phyloP scores from a whole-genome alignment of 345 rosid species.

The Hypericum androsaemum region DNA sequence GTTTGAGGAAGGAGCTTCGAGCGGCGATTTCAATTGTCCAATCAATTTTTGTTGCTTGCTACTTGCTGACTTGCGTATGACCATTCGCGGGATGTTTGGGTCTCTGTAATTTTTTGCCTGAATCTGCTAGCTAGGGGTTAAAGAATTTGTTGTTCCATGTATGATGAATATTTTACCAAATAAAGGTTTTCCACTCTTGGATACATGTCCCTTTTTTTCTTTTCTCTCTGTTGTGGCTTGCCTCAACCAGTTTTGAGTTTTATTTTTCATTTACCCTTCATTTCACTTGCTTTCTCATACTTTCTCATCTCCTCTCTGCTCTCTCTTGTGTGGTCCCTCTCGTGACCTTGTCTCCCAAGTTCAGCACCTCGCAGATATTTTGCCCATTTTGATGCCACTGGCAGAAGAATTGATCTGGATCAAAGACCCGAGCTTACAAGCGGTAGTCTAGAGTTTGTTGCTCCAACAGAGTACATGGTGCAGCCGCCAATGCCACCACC shows the following conservation, averaged over 20 bases:
- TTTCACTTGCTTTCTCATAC: background rate
- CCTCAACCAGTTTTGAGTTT: background rate
- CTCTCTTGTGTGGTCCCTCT: constrained; percentile 9
- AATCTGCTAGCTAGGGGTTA: too few species aligned
- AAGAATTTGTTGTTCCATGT: too few species aligned
- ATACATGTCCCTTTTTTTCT: too few species aligned
- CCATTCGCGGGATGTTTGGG: too few species aligned
- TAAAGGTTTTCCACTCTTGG: too few species aligned
- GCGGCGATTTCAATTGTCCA: too few species aligned
- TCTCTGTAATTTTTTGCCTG: too few species aligned
- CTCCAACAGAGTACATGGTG: constrained; percentile 99
- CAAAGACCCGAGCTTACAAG: constrained; percentile 89
- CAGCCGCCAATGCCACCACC: constrained; percentile 99
- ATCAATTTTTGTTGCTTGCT: too few species aligned
- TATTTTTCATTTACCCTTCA: background rate
- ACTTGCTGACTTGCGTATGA: too few species aligned
- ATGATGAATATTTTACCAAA: too few species aligned
- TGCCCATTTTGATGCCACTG: constrained; percentile 82
- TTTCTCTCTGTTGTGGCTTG: background rate
- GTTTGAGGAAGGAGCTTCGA: too few species aligned
- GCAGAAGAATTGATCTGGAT: constrained; percentile 83
- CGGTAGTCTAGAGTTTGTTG: constrained; percentile 93
- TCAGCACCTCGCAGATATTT: constrained; percentile 91
- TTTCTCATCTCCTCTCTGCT: background rate
- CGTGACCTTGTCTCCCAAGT: constrained; percentile 14